Conservation (phyloP, 331 rosid species). For the Arachis monticola region DNA sequence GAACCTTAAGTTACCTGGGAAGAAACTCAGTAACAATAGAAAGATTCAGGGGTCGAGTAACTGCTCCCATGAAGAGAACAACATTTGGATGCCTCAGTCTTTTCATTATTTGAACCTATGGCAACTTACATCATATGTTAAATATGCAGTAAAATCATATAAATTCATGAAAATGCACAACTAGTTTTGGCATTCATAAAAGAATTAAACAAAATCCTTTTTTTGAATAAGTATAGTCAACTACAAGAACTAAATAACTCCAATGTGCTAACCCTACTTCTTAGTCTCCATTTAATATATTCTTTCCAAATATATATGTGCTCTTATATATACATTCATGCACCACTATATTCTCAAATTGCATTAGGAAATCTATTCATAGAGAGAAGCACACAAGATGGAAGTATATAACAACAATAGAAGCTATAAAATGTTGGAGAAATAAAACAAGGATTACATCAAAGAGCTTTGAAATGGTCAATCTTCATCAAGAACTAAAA, state of each 20-base stretch:
- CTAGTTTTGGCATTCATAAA: constrained; percentile 15
- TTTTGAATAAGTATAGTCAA: background rate
- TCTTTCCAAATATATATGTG: too few relatives aligned
- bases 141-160: constrained; percentile 23
- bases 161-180: constrained; percentile 14
- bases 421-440: background rate
- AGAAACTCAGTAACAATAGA: constrained; percentile 93
- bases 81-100: constrained; percentile 94
- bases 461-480: background rate
- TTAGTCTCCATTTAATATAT: too few relatives aligned
- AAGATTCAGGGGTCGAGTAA: constrained; percentile 86
- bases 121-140: constrained; percentile 45
- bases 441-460: background rate
- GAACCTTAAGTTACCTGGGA: constrained; percentile 70
- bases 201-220: constrained; percentile 7
- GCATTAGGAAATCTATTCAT: too few relatives aligned
- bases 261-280: background rate
- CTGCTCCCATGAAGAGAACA: constrained; percentile 98
- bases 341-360: too few relatives aligned
- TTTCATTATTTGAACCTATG: constrained; percentile 88
- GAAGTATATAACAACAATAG: too few relatives aligned
- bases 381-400: too few relatives aligned
- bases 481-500: too few relatives aligned
- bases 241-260: background rate
- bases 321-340: too few relatives aligned